Base-by-base conservation (phyloP, 108 stramenopile genomes). In the Bacterosira constricta region DNA sequence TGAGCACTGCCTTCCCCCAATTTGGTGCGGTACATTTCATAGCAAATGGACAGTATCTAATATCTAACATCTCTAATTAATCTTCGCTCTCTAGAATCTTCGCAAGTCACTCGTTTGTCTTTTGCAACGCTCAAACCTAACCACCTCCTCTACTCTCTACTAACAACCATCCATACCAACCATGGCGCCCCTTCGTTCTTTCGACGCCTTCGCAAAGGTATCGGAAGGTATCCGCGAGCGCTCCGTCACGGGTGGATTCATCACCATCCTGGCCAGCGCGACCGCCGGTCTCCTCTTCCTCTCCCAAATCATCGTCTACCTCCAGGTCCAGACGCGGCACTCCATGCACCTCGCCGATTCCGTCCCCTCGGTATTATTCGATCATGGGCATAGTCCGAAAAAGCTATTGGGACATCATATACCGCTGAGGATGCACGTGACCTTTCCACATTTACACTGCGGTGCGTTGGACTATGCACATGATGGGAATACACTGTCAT, bases 381-480 rank as follows among this genome's bases (percentile, higher is more conserved):
- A 77, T 73, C 56, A 76, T 11, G n/a, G 56, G 27, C 50, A 61
- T 25, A 34, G 39, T 12, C 32, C 61, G 34, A 47, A 63, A 71
- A 49, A 51, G 41, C 44, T 71, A 13, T 34, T 38, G 20, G 66
- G 55, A 8, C 59, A 76, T 35, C 67, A 62, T 12, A 84, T 90
- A 29, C 70, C 77, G 0, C 38, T 89, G 9, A 63, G 85, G 12
- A 11, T 91, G 21, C 84, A 89, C 10, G 69, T 94, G 13, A 90
- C 93, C 0, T 94, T 94, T 63, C 87, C 90, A 1, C 86, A 91
- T 56, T 51, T 91, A 7, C 56, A 61, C 0, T 94, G 93, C 73
- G 38, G 53, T 12, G 50, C 69, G 4, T 13, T 94, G 30, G 93
- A 91, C 59, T 76, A 90, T 30, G 59, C 71, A 41, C 87, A 88